Evolutionary conservation across 805 yeast genomes (phyloP).

Genomic region (Candida orba): DNA sequence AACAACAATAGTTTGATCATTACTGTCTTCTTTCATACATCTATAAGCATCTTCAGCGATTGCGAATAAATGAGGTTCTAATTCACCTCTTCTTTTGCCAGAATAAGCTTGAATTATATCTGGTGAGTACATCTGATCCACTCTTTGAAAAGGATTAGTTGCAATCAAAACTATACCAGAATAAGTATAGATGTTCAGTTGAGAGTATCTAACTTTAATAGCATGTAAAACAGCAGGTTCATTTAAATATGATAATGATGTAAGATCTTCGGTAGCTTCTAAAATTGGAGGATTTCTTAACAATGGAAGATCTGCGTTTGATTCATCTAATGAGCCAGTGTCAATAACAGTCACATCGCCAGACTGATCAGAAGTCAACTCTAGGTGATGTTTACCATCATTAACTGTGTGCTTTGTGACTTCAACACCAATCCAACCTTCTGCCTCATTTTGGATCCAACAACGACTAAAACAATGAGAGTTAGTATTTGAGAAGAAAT

Average conservation of each 20-base stretch:
- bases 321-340: slow-evolving; percentile 29
- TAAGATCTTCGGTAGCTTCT: slow-evolving; percentile 92
- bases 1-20: slow-evolving; percentile 93
- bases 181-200: slow-evolving; percentile 87
- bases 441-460: slow-evolving; percentile 65
- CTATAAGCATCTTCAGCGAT: slow-evolving; percentile 97
- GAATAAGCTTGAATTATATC: slow-evolving; percentile 94
- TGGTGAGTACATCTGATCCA: slow-evolving; percentile 84
- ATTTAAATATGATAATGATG: slow-evolving; percentile 83
- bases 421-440: slow-evolving; percentile 70
- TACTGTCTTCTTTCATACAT: slow-evolving; percentile 79
- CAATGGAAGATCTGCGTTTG: slow-evolving; percentile 52
- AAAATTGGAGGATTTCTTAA: slow-evolving; percentile 86
- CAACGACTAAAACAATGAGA: slow-evolving; percentile 42
- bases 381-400: slow-evolving; percentile 40
- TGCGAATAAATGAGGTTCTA: slow-evolving; percentile 95
- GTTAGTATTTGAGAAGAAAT: slow-evolving; percentile 22
- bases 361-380: slow-evolving; percentile 46
- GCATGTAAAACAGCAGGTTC: slow-evolving; percentile 97
- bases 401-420: slow-evolving; percentile 39
- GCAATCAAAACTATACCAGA: slow-evolving; percentile 97
- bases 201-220: slow-evolving; percentile 81
- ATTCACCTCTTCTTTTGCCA: slow-evolving; percentile 86
- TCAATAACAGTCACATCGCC: slow-evolving; percentile 39
- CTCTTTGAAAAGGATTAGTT: slow-evolving; percentile 88